phyloP scores from a whole-genome alignment of 805 yeast genomes.

The Kazachstania bromeliacearum region DNA sequence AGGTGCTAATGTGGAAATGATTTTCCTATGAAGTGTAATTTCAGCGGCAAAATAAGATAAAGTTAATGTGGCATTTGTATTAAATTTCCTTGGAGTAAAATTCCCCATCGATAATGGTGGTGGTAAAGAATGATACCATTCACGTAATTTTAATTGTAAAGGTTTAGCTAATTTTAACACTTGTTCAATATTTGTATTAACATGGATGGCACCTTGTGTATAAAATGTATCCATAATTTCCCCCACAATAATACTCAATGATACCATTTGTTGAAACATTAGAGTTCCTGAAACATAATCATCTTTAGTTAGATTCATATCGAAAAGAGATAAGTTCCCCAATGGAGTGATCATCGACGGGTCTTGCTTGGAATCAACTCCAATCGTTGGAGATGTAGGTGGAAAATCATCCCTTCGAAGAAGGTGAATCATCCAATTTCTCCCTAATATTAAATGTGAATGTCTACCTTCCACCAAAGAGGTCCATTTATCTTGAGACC shows the following conservation, averaged over 20 bases:
- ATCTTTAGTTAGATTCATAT: conserved; percentile 29
- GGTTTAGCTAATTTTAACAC: conserved; percentile 76
- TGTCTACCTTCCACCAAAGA: conserved; percentile 76
- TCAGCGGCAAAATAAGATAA: conserved; percentile 86
- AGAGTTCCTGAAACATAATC: conserved; percentile 65
- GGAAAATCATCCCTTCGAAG: conserved; percentile 70
- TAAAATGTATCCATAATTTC: conserved; percentile 67
- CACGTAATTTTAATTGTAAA: conserved; percentile 55
- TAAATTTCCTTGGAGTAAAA: conserved; percentile 50
- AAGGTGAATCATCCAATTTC: conserved; percentile 71
- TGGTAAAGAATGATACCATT: conserved; percentile 72
- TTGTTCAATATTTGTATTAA: conserved; percentile 49
- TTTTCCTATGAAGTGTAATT: conserved; percentile 72
- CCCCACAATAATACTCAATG: conserved; percentile 56
- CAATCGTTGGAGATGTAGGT: conserved; percentile 39
- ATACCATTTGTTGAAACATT: conserved; percentile 58
- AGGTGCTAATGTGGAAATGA: conserved; percentile 42
- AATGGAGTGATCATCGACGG: conserved; percentile 3
- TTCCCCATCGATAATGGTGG: conserved; percentile 52
- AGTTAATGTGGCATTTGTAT: conserved; percentile 70
- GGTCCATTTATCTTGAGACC: conserved; percentile 86
- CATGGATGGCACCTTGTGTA: conserved; percentile 55
- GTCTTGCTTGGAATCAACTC: conserved; percentile 2
- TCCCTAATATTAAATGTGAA: conserved; percentile 60
- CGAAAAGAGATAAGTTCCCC: conserved; percentile 17